A percentile compares a stretch with the other conserved stretches of the same genome.
These are phyloP conservation scores for Amoeboaphelidium occidentale DNA, from an alignment of 371 early-diverging fungal genomes.

Conservation along the genomic window DNA sequence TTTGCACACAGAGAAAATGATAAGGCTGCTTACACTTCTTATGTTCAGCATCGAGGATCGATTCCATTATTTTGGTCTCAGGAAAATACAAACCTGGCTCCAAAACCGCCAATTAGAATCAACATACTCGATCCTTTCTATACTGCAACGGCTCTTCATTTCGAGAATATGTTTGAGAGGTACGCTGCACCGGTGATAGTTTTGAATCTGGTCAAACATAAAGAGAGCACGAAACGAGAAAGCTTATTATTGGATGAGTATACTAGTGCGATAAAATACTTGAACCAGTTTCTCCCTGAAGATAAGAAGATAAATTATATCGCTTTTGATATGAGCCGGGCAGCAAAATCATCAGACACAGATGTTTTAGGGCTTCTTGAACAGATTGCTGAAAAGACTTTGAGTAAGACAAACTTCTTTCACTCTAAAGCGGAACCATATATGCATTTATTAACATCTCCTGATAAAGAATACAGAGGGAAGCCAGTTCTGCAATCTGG, in stretches of 20 bases:
- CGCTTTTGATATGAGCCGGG: slow-evolving; percentile 93
- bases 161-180: slow-evolving; percentile 58
- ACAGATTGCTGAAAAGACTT: neutral
- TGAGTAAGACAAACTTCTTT: neutral
- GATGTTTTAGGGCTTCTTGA: neutral
- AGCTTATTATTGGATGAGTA: slow-evolving; percentile 63
- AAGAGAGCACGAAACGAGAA: slow-evolving; percentile 70
- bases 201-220: slow-evolving; percentile 74
- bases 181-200: slow-evolving; percentile 75
- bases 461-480: neutral
- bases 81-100: slow-evolving; percentile 65
- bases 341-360: slow-evolving; percentile 7
- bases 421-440: no score
- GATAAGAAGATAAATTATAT: slow-evolving; percentile 63
- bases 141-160: slow-evolving; percentile 69
- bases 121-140: slow-evolving; percentile 76
- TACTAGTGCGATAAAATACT: slow-evolving; percentile 42
- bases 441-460: no score
- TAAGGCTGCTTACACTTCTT: slow-evolving; percentile 62
- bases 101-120: slow-evolving; percentile 75
- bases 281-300: slow-evolving; percentile 62
- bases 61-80: slow-evolving; percentile 91
- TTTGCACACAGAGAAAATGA: slow-evolving; percentile 9
- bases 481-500: slow-evolving; percentile 34
- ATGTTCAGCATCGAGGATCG: slow-evolving; percentile 85